Base-by-base conservation (phyloP, 2,329 filamentous ascomycete species). In the Beauveria caledonica region DNA sequence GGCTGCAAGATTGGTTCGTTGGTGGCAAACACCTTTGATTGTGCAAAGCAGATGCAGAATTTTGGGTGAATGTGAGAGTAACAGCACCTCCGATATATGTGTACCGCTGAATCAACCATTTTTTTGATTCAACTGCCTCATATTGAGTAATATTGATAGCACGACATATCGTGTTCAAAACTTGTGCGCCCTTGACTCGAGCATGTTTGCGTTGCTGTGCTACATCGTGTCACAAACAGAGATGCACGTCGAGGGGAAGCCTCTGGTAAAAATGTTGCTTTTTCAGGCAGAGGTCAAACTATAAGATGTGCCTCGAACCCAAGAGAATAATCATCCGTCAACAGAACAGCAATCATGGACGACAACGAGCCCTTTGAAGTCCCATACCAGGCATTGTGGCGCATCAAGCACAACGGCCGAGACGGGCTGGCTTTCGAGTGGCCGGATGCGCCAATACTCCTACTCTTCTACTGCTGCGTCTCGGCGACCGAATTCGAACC, bases 311-410 rank as follows among this genome's bases (percentile, higher is more conserved):
- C 3, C 29, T 33, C 29, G 3, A 33, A 2, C 3, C 3, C 29
- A 33, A 11, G 9, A 11, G 1, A 33, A 33, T 33, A 3, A 11
- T 33, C 10, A 33, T 11, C 29, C 33, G 13, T 39, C 5, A 9
- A 9, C 15, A 36, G 6, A 19, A 27, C 29, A 17, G 25, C 15
- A 50, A 5, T n/a, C 23, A 58, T 52, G 56, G 39, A 45, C 5
- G n/a, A 51, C 7, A 13, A n/a, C n/a, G 46, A 50, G 23, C 25
- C 11, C 2, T 33, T 57, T 15, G 23, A 57, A 33, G 23, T 40
- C 9, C 54, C 54, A 49, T 53, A 45, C 25, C 57, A 60, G 40
- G 13, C 57, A 11, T 19, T 60, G 13, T 53, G 57, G 57, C 57
- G 40, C 40, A 40, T 44, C 39, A 45, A 60, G 27, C 40, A 60